Evolutionary conservation across 768 basidiomycete genomes (phyloP).

Genomic region (Gyrodon lividus): DNA sequence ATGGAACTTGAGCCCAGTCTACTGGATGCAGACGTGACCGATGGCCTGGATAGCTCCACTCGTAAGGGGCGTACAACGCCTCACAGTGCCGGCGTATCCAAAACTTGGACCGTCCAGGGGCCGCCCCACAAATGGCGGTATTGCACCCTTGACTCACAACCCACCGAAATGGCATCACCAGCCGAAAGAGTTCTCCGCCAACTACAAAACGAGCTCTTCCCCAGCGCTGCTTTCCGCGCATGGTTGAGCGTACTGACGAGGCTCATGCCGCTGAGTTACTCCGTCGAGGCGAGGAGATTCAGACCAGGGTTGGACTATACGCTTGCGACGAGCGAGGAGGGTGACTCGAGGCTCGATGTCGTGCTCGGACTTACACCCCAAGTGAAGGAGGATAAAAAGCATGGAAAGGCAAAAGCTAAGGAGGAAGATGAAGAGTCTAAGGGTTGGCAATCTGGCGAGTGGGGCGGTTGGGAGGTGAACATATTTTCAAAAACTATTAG

Average conservation of each 20-base stretch:
- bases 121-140: constrained; percentile 97
- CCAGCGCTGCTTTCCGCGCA: constrained; percentile 82
- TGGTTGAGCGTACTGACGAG: constrained; percentile 78
- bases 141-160: constrained; percentile 50
- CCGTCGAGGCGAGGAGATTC: constrained; percentile 83
- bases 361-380: constrained; percentile 84
- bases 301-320: constrained; percentile 94
- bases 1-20: constrained; percentile 63
- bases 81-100: constrained; percentile 61
- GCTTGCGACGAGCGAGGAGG: constrained; percentile 83
- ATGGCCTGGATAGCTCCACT: constrained; percentile 54
- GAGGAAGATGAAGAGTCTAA: constrained; percentile 32
- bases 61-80: constrained; percentile 58
- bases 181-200: constrained; percentile 24
- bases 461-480: constrained; percentile 91
- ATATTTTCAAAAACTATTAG: constrained; percentile 16
- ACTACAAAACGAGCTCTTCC: constrained; percentile 76
- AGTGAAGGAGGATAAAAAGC: constrained; percentile 27
- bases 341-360: constrained; percentile 80
- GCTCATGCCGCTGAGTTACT: constrained; percentile 68
- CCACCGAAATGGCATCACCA: background rate
- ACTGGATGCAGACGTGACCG: constrained; percentile 58
- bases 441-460: constrained; percentile 72
- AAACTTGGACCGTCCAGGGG: constrained; percentile 71
- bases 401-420: constrained; percentile 32